Base-by-base conservation (phyloP, 805 yeast species). In the Saccharomycopsis sp. region DNA sequence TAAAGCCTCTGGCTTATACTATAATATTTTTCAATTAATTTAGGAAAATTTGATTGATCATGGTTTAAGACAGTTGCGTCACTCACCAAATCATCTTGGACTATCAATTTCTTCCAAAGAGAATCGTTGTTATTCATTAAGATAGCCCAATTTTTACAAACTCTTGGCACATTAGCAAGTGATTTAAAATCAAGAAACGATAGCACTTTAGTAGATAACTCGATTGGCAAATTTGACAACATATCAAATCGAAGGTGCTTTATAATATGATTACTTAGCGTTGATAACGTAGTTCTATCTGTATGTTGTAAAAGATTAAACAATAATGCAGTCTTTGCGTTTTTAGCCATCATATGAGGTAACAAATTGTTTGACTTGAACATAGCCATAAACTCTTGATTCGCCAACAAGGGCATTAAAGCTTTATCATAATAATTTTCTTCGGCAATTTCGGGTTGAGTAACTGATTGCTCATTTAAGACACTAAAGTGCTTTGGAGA, bases 211-310 rank as follows among this genome's bases (percentile, higher is more conserved):
- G 75, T 66, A 2, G 85, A 63, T 8, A 93, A 67, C 57, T 93
- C 97, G 0, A 75, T 56, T 0, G 98, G 98, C 24, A 93, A 64
- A 38, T 72, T 64, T 9, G 77, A 58, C 7, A 90, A 59, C 33
- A 93, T 62, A 56, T 93, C 97, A 56, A 90, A 75, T 53, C 77
- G 75, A 56, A 93, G 70, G 8, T 78, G 71, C 4, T 64, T 59
- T 23, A 71, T 70, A 11, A 85, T 66, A 2, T 72, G 54, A 11
- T 71, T 69, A 24, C 73, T 69, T 42, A 87, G 61, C 9, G 80
- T 67, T 38, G 87, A 79, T 42, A 87, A 66, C 3, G 85, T 70
- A 16, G 72, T 59, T 41, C 93, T 67, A 53, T 79, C 76, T 35
- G 79, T 70, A 43, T 69, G 67, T 48, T 76, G 77, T 26, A 86